Conservation (phyloP, 768 basidiomycete species). For the Kwoniella europaea region DNA sequence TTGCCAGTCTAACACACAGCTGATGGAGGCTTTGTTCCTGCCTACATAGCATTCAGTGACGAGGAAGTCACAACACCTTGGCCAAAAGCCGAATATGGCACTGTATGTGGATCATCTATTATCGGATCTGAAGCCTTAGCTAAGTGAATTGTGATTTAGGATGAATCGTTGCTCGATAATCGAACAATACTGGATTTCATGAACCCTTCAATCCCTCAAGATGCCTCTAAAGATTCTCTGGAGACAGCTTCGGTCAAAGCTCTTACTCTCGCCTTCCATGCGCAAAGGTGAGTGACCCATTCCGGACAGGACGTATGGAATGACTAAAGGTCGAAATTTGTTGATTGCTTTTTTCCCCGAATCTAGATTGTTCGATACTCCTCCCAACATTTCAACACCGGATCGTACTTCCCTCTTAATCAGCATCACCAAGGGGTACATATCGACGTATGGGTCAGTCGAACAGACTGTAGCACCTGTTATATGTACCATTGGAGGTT, state of each 20-base stretch:
- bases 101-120: constrained; percentile 22
- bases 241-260: constrained; percentile 20
- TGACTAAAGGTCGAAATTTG: not conserved
- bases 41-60: constrained; percentile 28
- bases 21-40: not conserved
- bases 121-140: not conserved
- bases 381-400: not conserved
- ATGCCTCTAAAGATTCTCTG: constrained; percentile 14
- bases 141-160: not conserved
- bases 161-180: constrained; percentile 24
- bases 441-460: constrained; percentile 9
- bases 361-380: constrained; percentile 27
- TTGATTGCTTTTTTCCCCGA: not conserved
- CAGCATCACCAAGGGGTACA: constrained; percentile 26
- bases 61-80: constrained; percentile 47
- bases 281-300: constrained; percentile 22
- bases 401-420: constrained; percentile 26
- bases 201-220: constrained; percentile 1
- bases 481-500: constrained; percentile 11
- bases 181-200: constrained; percentile 28
- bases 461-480: not conserved
- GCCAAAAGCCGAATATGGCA: constrained; percentile 35
- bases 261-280: constrained; percentile 25
- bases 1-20: not conserved
- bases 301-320: not conserved